Percentiles rank a stretch among this genome's conserved stretches.
These are phyloP conservation scores for Chalciporus chontae DNA, from an alignment of 768 basidiomycete genomes.

Conservation along the genomic window DNA sequence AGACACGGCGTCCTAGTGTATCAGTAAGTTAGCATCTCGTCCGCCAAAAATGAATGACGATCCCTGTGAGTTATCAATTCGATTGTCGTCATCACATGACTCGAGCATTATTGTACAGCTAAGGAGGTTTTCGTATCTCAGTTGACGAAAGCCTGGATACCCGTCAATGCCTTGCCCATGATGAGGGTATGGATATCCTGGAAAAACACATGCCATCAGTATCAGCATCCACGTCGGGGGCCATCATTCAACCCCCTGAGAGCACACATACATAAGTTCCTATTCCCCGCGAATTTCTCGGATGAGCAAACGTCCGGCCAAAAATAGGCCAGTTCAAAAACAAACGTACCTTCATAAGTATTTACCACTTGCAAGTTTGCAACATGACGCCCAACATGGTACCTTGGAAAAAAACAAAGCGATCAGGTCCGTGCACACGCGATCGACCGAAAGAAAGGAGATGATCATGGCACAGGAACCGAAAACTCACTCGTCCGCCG, in stretches of 20 bases:
- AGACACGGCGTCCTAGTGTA: no score
- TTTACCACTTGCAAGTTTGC: slow-evolving; percentile 95
- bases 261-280: slow-evolving; percentile 54
- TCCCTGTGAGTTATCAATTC: no score
- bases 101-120: background rate
- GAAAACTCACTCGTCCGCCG: slow-evolving; percentile 76
- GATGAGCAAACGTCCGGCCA: slow-evolving; percentile 1
- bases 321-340: background rate
- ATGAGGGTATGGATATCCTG: slow-evolving; percentile 91
- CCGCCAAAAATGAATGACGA: no score
- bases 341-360: slow-evolving; percentile 78
- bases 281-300: slow-evolving; percentile 18
- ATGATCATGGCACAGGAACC: background rate
- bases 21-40: no score
- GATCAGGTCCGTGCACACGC: background rate
- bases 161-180: slow-evolving; percentile 90
- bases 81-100: background rate
- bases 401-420: slow-evolving; percentile 41
- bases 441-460: background rate
- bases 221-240: background rate
- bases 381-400: slow-evolving; percentile 92
- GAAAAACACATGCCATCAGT: slow-evolving; percentile 11
- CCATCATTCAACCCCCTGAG: background rate
- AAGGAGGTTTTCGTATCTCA: slow-evolving; percentile 22
- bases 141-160: slow-evolving; percentile 78